These are phyloP conservation scores for Ramalina intermedia DNA, from an alignment of 495 filamentous ascomycete genomes.

Conservation along the genomic window DNA sequence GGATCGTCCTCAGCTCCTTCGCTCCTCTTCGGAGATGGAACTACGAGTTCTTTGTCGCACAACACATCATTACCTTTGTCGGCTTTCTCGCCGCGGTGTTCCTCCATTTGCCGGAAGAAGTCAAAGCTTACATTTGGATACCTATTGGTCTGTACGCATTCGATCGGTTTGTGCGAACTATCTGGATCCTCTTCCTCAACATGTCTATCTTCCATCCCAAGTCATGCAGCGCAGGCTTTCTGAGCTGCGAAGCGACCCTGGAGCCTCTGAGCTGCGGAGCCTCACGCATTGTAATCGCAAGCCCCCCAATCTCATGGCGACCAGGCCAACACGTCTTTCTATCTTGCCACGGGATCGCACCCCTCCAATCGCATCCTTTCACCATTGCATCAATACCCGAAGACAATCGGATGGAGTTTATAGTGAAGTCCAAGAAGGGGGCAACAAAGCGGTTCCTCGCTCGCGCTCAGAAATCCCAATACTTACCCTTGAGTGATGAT, in stretches of 20 bases:
- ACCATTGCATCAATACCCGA: conserved; percentile 53
- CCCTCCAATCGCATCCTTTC: conserved; percentile 67
- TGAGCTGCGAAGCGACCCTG: conserved; percentile 41
- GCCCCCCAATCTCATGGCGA: conserved; percentile 55
- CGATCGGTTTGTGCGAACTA: conserved; percentile 45
- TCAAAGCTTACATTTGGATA: conserved; percentile 45
- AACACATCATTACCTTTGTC: conserved; percentile 56
- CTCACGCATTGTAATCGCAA: conserved; percentile 54
- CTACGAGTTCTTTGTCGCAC: conserved; percentile 73
- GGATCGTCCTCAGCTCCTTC: conserved; percentile 53
- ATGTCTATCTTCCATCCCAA: conserved; percentile 34
- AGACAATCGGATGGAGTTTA: conserved; percentile 50
- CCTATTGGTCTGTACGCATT: conserved; percentile 55
- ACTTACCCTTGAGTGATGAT: conserved; percentile 4
- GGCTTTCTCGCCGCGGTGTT: conserved; percentile 50
- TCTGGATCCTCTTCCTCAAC: conserved; percentile 46
- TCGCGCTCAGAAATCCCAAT: conserved; percentile 38
- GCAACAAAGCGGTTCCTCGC: conserved; percentile 53
- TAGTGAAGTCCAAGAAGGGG: conserved; percentile 56
- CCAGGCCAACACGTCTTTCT: conserved; percentile 72
- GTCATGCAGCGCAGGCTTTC: conserved; percentile 9
- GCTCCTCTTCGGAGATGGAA: conserved; percentile 51
- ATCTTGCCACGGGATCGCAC: conserved; percentile 50
- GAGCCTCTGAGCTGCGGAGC: conserved; percentile 45
- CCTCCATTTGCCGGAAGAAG: conserved; percentile 44